A percentile compares a stretch with the other conserved stretches of the same genome.
Conservation (phyloP, 805 yeast genomes). For the Kodamaea laetipori region DNA sequence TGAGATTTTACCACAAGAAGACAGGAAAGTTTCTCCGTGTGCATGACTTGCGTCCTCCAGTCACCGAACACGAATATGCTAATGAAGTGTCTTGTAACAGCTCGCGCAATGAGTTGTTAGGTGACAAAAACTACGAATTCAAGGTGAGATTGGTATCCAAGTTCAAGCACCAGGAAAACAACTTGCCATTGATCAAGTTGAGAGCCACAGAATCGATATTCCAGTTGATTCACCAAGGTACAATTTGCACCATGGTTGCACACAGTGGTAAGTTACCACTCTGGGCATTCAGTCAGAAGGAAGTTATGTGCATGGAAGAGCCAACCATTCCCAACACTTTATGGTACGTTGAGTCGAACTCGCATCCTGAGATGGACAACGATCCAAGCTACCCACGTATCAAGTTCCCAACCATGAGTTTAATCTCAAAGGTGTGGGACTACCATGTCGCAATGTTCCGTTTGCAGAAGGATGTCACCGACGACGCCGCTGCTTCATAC, state of each 20-base stretch:
- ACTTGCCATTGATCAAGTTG: slow-evolving; percentile 38
- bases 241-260: slow-evolving; percentile 71
- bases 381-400: slow-evolving; percentile 22
- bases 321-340: slow-evolving; percentile 68
- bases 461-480: neutral
- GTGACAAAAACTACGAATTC: slow-evolving; percentile 73
- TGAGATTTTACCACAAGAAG: slow-evolving; percentile 68
- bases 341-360: slow-evolving; percentile 73
- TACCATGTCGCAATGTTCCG: slow-evolving; percentile 59
- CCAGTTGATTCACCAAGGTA: slow-evolving; percentile 64
- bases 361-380: slow-evolving; percentile 49
- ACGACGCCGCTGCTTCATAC: neutral
- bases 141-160: slow-evolving; percentile 50
- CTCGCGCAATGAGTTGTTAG: slow-evolving; percentile 53
- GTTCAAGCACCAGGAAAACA: slow-evolving; percentile 34
- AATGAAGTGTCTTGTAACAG: slow-evolving; percentile 79
- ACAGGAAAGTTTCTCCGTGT: slow-evolving; percentile 74
- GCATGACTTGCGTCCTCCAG: slow-evolving; percentile 77
- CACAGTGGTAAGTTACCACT: slow-evolving; percentile 75
- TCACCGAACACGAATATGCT: slow-evolving; percentile 88
- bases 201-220: slow-evolving; percentile 69
- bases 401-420: slow-evolving; percentile 35
- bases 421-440: slow-evolving; percentile 55
- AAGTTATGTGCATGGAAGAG: slow-evolving; percentile 79
- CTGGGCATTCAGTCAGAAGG: slow-evolving; percentile 85